phyloP scores from a whole-genome alignment of 2,329 filamentous ascomycete genomes.

The Blastomyces gilchristii region DNA sequence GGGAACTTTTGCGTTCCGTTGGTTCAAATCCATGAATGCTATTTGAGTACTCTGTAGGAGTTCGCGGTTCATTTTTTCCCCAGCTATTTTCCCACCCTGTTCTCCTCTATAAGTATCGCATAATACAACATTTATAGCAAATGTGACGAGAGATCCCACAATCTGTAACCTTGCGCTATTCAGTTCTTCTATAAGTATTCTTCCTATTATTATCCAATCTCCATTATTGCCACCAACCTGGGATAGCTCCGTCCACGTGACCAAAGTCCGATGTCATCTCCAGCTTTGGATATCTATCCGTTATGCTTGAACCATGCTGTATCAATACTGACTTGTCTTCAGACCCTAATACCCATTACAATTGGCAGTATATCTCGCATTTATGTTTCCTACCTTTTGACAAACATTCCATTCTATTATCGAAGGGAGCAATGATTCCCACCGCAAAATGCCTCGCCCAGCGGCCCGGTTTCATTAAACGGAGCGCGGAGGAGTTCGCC shows the following conservation, averaged over 20 bases:
- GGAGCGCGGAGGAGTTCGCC: constrained; percentile 50
- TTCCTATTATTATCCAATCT: no score
- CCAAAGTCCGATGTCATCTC: not conserved
- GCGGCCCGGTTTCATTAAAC: constrained; percentile 44
- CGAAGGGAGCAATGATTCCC: constrained; percentile 25
- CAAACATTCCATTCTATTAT: not conserved
- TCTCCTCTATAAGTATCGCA: no score
- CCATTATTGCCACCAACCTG: no score
- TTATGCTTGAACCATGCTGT: not conserved
- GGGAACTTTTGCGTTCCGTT: not conserved
- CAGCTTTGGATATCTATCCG: not conserved
- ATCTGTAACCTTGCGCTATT: no score
- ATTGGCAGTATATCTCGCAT: no score
- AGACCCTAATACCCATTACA: not conserved
- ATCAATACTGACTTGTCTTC: not conserved
- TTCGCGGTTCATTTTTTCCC: not conserved
- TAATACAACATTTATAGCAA: no score
- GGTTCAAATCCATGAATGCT: not conserved
- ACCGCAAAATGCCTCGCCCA: constrained; percentile 31
- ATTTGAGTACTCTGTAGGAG: not conserved
- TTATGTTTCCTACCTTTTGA: not conserved
- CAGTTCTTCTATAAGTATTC: no score
- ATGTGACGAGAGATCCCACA: no score
- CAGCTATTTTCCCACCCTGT: not conserved
- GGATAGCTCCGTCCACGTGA: not conserved